Conservation (phyloP, 139 green algal genomes). For the Picocystis salinarum region DNA sequence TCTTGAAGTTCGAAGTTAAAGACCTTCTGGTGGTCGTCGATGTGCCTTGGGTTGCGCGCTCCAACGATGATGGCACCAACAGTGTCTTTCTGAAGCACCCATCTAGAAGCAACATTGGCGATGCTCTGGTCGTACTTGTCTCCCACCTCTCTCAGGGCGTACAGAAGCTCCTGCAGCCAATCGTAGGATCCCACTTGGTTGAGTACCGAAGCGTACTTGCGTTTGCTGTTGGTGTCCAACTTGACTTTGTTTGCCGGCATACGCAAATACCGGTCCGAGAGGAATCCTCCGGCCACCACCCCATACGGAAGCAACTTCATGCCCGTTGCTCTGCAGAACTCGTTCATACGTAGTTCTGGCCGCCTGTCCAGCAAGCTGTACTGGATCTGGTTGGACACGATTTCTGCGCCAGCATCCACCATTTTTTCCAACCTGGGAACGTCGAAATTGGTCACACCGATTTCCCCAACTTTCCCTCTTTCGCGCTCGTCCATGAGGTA, state of each 20-base stretch:
- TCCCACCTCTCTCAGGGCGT: slow-evolving; percentile 30
- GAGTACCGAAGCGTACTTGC: slow-evolving; percentile 59
- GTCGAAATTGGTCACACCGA: slow-evolving; percentile 80
- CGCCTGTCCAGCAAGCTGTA: slow-evolving; percentile 67
- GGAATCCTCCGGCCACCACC: slow-evolving; percentile 50
- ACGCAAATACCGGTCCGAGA: slow-evolving; percentile 32
- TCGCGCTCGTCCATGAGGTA: slow-evolving; percentile 34
- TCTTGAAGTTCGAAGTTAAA: slow-evolving; percentile 42
- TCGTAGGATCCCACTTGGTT: slow-evolving; percentile 40
- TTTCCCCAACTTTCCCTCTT: slow-evolving; percentile 26
- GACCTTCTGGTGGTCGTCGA: slow-evolving; percentile 33
- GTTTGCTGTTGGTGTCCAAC: slow-evolving; percentile 24
- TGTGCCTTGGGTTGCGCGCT: slow-evolving; percentile 44
- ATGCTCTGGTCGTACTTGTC: slow-evolving; percentile 17
- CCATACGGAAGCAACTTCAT: slow-evolving; percentile 64
- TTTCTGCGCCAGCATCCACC: slow-evolving; percentile 32
- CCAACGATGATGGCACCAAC: slow-evolving; percentile 42
- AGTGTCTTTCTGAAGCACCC: slow-evolving; percentile 42
- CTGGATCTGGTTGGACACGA: slow-evolving; percentile 49
- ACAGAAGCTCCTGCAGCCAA: slow-evolving; percentile 50
- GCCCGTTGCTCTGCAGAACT: slow-evolving; percentile 32
- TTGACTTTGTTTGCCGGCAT: background rate
- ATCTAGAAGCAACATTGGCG: slow-evolving; percentile 48
- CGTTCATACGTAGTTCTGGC: slow-evolving; percentile 39
- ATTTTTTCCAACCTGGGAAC: slow-evolving; percentile 39